Evolutionary conservation across 768 basidiomycete genomes (phyloP).

Genomic region (Gloeostereum incarnatum): DNA sequence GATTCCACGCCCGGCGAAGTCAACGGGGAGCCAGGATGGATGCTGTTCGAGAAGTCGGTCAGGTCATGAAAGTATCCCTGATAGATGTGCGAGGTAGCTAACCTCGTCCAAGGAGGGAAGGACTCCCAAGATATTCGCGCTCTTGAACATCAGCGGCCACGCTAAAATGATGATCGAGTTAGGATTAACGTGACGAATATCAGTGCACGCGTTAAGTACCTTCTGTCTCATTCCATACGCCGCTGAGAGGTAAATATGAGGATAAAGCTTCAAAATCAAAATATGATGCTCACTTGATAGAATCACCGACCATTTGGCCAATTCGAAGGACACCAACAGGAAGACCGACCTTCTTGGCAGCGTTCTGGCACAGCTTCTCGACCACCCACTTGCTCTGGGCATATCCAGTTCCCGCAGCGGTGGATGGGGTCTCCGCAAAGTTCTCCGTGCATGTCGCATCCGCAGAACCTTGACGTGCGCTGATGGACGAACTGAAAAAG

Average conservation of each 20-base stretch:
- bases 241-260: conserved; percentile 14
- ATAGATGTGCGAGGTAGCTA: conserved; percentile 4
- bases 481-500: conserved; percentile 44
- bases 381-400: conserved; percentile 43
- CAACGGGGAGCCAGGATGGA: conserved; percentile 44
- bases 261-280: too few species aligned
- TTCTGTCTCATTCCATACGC: conserved; percentile 47
- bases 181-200: not conserved
- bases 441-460: conserved; percentile 21
- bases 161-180: conserved; percentile 11
- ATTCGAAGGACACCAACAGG: conserved; percentile 31
- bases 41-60: conserved; percentile 11
- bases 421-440: conserved; percentile 21
- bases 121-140: conserved; percentile 27
- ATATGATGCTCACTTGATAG: conserved; percentile 15
- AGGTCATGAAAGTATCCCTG: not conserved
- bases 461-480: conserved; percentile 22
- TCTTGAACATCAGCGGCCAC: conserved; percentile 33
- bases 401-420: conserved; percentile 24
- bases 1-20: conserved; percentile 38
- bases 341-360: conserved; percentile 17
- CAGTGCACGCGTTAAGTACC: conserved; percentile 8
- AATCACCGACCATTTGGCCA: conserved; percentile 50
- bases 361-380: conserved; percentile 41
- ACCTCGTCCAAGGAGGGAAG: conserved; percentile 21